phyloP scores from a whole-genome alignment of 148 eudicot species.

The Heliamphora exappendiculata region DNA sequence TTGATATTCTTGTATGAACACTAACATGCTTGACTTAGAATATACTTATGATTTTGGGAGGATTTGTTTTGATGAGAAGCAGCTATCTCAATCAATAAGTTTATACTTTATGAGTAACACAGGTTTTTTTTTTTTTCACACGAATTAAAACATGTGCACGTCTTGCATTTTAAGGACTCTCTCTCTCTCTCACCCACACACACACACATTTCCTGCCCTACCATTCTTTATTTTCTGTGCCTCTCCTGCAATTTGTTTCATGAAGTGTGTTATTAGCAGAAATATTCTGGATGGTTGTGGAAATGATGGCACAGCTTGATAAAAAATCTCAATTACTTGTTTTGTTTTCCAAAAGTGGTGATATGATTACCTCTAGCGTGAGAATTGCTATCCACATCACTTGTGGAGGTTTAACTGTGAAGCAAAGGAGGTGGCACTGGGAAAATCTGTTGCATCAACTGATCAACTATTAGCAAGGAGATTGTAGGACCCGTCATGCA shows the following conservation, averaged over 20 bases:
- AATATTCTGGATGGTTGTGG: background rate
- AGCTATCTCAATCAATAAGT: background rate
- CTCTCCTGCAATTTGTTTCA: background rate
- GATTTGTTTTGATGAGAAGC: background rate
- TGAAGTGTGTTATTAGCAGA: background rate
- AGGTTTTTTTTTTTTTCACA: background rate
- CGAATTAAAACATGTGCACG: too few species aligned
- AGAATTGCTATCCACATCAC: background rate
- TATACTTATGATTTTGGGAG: background rate
- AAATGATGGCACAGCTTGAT: background rate
- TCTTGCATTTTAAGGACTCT: too few species aligned
- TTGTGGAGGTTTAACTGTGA: background rate
- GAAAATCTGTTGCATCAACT: background rate
- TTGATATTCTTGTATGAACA: slow-evolving; percentile 5
- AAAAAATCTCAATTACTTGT: background rate
- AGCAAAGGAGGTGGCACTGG: background rate
- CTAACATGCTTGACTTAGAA: background rate
- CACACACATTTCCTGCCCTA: background rate
- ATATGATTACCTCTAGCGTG: background rate
- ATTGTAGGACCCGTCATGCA: too few species aligned
- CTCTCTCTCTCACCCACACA: background rate
- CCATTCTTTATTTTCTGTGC: background rate
- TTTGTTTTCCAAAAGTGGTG: background rate
- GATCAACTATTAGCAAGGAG: background rate
- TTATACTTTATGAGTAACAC: background rate